Base-by-base conservation (phyloP, 306 rosid species). In the Rubus idaeus region DNA sequence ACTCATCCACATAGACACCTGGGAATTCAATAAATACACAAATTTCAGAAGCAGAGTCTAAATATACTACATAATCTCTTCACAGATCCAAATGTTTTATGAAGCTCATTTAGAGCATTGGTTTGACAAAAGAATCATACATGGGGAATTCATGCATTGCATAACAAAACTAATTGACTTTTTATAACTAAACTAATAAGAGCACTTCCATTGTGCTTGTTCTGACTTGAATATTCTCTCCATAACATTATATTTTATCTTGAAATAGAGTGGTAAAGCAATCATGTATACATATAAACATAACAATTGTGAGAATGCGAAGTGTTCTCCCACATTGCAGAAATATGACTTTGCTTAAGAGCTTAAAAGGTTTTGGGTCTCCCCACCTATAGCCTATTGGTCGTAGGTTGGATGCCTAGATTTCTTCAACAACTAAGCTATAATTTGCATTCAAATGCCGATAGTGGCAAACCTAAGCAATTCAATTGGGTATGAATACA, bases 1-100 rank as follows among this genome's bases (percentile, higher is more conserved):
- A 14, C 71, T 30, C 79, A 73, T 49, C 85, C 85, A 82, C 70
- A 42, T 60, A 6, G 77, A 83, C 45, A 83, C 7, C 77, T 83
- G 77, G 45, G 12, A 20, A 60, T n/a, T 64, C 56, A 8, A 40
- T 37, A 45, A 51, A 37, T 16, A 23, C 12, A 21, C 53, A 68
- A 40, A 1, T 35, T 30, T 62, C 45, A 63, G 60, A 53, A 53
- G 60, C 26, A 1, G 26, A n/a, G 11, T 9, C 49, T 26, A 14
- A 51, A 49, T 13, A 35, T 35, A 47, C 35, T 10, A 47, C 55
- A 4, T 16, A 13, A 50, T 50, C n/a, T 50, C 23, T 55, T 55
- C 26, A n/a, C 11, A n/a, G 26, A n/a, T 55, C 60, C n/a, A 55
- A 55, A 8, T 55, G 60, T 55, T 55, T 55, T 17, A 4, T 55